Evolutionary conservation across 257 asterid genomes (phyloP).

Genomic region (Lithospermum erythrorhizon): DNA sequence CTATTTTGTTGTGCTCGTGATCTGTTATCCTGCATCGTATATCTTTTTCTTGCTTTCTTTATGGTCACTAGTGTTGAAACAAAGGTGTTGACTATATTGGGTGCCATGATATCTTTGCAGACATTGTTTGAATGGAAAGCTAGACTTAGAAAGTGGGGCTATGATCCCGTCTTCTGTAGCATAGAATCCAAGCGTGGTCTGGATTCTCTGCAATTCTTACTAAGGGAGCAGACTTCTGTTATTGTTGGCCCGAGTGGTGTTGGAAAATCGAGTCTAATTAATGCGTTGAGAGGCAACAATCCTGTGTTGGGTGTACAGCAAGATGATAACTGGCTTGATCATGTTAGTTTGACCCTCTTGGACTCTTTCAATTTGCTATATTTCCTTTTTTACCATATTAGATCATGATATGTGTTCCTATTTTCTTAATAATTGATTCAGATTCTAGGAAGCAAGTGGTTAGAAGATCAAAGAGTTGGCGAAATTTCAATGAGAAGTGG

Average conservation of each 20-base stretch:
- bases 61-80: not conserved
- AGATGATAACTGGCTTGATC: constrained; percentile 49
- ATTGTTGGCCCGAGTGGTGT: constrained; percentile 97
- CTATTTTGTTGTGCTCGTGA: not conserved
- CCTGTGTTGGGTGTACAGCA: constrained; percentile 24
- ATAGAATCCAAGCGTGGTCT: constrained; percentile 62
- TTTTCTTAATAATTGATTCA: constrained; percentile 15
- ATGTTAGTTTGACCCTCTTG: constrained; percentile 34
- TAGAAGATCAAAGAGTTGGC: constrained; percentile 9
- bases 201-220: constrained; percentile 59
- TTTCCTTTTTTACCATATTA: constrained; percentile 16
- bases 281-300: constrained; percentile 57
- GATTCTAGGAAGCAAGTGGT: constrained; percentile 11
- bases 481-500: constrained; percentile 24
- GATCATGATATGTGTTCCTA: constrained; percentile 62
- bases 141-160: constrained; percentile 80
- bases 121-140: constrained; percentile 54
- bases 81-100: constrained; percentile 12
- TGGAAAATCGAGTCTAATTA: constrained; percentile 92
- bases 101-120: constrained; percentile 29
- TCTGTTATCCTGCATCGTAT: not conserved
- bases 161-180: constrained; percentile 73
- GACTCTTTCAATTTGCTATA: not conserved
- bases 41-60: not conserved
- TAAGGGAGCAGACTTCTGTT: constrained; percentile 78